These are phyloP conservation scores for Fagus crenata DNA, from an alignment of 306 rosid species.

Conservation along the genomic window DNA sequence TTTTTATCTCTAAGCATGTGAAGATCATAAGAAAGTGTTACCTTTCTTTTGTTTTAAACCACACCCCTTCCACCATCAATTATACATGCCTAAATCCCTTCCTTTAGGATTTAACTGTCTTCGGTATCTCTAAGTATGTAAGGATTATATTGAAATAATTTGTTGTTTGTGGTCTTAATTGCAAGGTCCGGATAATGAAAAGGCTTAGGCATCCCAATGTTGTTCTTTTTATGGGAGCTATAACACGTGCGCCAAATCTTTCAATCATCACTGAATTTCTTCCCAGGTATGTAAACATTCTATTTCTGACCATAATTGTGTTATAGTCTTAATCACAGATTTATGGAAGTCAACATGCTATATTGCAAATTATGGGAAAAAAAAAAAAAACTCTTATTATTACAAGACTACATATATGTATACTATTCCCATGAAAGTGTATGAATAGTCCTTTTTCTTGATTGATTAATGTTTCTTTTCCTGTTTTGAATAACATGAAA, in stretches of 20 bases:
- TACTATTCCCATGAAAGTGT: not conserved
- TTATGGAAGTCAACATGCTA: not conserved
- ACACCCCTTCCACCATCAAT: not conserved
- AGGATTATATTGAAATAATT: slow-evolving; percentile 6
- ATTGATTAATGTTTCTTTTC: not conserved
- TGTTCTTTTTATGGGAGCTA: slow-evolving; percentile 98
- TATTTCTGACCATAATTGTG: slow-evolving; percentile 13
- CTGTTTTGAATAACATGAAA: not conserved
- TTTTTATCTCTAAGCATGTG: not conserved
- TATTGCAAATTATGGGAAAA: not conserved
- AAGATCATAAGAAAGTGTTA: not conserved
- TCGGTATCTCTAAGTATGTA: slow-evolving; percentile 2
- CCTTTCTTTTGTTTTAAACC: not conserved
- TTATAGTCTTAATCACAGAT: slow-evolving; percentile 13
- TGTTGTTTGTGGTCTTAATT: slow-evolving; percentile 35
- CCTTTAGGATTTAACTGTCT: not conserved
- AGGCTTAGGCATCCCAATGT: slow-evolving; percentile 93
- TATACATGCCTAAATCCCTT: not conserved
- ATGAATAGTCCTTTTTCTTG: not conserved
- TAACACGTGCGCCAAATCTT: slow-evolving; percentile 85
- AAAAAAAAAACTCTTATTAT: not conserved
- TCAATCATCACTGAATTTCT: slow-evolving; percentile 92
- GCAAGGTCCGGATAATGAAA: slow-evolving; percentile 87
- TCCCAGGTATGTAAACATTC: slow-evolving; percentile 66
- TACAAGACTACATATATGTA: not conserved